A percentile compares a stretch with the other conserved stretches of the same genome.
These are phyloP conservation scores for Drechslerella stenobrocha DNA, from an alignment of 2,329 filamentous ascomycete genomes.

Conservation along the genomic window DNA sequence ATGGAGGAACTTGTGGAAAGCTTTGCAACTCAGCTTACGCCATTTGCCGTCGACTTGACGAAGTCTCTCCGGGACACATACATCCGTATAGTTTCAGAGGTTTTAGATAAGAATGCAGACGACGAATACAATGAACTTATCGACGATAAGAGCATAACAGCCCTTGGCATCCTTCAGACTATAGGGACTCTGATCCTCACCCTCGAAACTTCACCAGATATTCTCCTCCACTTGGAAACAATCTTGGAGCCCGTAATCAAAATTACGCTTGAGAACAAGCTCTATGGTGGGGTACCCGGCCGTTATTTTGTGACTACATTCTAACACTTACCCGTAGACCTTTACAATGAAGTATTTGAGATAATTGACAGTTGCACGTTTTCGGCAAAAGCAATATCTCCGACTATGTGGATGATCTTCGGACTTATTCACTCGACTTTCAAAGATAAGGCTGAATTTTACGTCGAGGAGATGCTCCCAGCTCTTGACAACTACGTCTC, in stretches of 20 bases:
- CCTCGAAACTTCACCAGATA: constrained; percentile 93
- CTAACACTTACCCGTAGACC: constrained; percentile 61
- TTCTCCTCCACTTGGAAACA: constrained; percentile 88
- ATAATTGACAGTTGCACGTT: constrained; percentile 99
- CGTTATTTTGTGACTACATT: constrained; percentile 5
- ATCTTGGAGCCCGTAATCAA: constrained; percentile 97
- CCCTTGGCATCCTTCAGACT: constrained; percentile 91
- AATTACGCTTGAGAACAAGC: constrained; percentile 94
- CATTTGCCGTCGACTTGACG: constrained; percentile 92
- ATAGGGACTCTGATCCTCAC: constrained; percentile 97
- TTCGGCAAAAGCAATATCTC: constrained; percentile 90
- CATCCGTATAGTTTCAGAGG: constrained; percentile 84
- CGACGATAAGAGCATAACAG: constrained; percentile 98
- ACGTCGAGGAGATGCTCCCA: constrained; percentile 97
- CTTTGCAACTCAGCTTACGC: constrained; percentile 93
- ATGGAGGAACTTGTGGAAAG: constrained; percentile 99
- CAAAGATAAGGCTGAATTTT: constrained; percentile 94
- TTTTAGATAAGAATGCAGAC: constrained; percentile 80
- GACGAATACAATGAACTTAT: constrained; percentile 81
- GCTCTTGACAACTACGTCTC: constrained; percentile 97
- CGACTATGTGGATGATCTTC: constrained; percentile 98
- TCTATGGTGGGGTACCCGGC: constrained; percentile 70
- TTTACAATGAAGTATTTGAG: constrained; percentile 98
- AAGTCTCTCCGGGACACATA: constrained; percentile 97
- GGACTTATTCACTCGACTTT: constrained; percentile 96